Base-by-base conservation (phyloP, 495 filamentous ascomycete genomes). In the Haplographium delicatum region DNA sequence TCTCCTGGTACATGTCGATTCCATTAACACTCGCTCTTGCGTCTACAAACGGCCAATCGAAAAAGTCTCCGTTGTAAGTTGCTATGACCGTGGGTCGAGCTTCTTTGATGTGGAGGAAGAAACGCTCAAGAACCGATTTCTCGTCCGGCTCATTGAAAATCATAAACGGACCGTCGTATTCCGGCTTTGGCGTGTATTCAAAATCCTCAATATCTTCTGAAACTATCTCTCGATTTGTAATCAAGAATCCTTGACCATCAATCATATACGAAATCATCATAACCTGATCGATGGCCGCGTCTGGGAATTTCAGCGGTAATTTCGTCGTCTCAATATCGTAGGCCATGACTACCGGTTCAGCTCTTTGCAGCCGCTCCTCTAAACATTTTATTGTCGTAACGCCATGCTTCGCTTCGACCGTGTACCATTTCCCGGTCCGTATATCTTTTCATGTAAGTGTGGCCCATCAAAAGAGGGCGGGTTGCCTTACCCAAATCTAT, bases 231-330 rank as follows among this genome's bases (percentile, higher is more conserved):
- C 94, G 81, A 65, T 99, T 99, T 5, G 94, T 99, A 63, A 99
- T 96, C 5, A 99, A 70, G 63, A 99, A 97, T 11, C 93, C 93
- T 68, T 96, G 91, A 1, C 94, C 93, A 60, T 99, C 93, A 56
- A 99, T 97, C 93, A 99, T 99, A 70, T 97, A 99, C 13, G 94
- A 97, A 58, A 99, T 94, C 93, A 99, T 99, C 91, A 99, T 99
- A 58, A 99, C 84, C 67, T 95, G 93, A 69, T 99, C 93, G 56
- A 95, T 83, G 2, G 88, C 75, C 0, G 93, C 84, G 63, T 97
- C 94, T n/a, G 93, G 93, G 62, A 99, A 99, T 65, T 99, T 99
- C 41, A 99, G 72, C 11, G 93, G 93, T 27, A 95, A 74, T 59
- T 99, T 99, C 3, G 89, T 94, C 19, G 93, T 97, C 64, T 99